Evolutionary conservation across 148 eudicot genomes (phyloP), one percentile per base, ranked within the genome.

Genomic region (Camellia lanceoleosa): DNA sequence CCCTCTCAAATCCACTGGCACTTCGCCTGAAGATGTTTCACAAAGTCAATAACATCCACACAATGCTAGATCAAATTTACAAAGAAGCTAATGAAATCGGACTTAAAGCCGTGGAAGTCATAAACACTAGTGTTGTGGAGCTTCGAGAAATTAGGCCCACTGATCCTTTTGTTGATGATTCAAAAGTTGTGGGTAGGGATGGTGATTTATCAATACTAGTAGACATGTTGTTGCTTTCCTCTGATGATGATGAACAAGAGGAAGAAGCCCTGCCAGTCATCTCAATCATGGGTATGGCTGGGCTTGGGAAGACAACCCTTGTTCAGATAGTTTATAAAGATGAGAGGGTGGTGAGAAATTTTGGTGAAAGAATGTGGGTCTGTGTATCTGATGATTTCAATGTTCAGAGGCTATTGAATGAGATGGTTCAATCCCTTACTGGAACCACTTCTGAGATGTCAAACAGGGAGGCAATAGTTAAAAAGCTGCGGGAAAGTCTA

Each of bases 291-390:
- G 84, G 41, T 77, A 82, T 63, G 67, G 4, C 14, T 7, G 42
- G 67, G 67, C 3, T 20, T 7, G 67, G 67, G 9, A 63, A 63
- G 64, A 71, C 80, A 8, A 82, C 84, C 2, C 18, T 77, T 6
- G 73, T 78, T 41, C 23, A 66, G 30, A 1, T 3, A 12, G 47
- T 81, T 14, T 76, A 43, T 23, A 46, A 76, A 43, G 12, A 76
- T 38, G 52, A 15, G 5, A 15, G 41, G 2, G 51, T 64, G 2
- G 30, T 38, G 15, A 63, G n/a, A 30, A 63, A 63, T 63, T 63
- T 63, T 8, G 38, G 11, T 63, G 41, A 41, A 44, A 63, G 19
- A 10, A 54, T 77, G 15, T 82, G 84, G 84, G 41, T 82, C 11
- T 49, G 59, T 52, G 73, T 77, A 1, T 64, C 84, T 2, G 10